These are phyloP conservation scores for Cyclotella cryptica DNA, from an alignment of 108 stramenopile genomes.

Conservation along the genomic window DNA sequence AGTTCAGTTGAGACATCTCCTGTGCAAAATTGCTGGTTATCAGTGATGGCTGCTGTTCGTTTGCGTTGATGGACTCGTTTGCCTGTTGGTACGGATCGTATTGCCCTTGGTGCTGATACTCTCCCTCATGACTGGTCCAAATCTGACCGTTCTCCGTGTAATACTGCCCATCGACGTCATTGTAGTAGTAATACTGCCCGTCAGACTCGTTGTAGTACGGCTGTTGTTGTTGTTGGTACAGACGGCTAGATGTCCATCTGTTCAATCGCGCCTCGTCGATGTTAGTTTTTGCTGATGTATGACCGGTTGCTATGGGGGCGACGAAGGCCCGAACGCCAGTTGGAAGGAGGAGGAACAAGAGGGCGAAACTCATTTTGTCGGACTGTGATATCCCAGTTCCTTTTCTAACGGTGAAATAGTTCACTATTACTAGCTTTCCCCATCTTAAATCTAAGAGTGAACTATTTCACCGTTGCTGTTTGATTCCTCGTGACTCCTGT, in stretches of 20 bases:
- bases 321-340: neutral
- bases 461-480: too few relatives aligned
- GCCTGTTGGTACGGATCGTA: constrained; percentile 5
- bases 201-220: constrained; percentile 19
- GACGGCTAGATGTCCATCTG: neutral
- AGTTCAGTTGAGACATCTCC: constrained; percentile 30
- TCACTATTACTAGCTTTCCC: too few relatives aligned
- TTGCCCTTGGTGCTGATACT: constrained; percentile 9
- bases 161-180: constrained; percentile 7
- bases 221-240: constrained; percentile 6
- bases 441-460: too few relatives aligned
- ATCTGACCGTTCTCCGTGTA: constrained; percentile 6
- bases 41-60: constrained; percentile 8
- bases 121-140: neutral
- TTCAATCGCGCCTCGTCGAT: neutral
- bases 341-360: neutral
- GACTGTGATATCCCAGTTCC: too few relatives aligned
- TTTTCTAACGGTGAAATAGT: too few relatives aligned
- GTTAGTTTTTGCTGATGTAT: neutral
- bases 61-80: neutral
- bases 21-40: constrained; percentile 32
- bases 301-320: neutral
- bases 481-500: too few relatives aligned
- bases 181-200: constrained; percentile 15
- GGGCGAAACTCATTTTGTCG: too few relatives aligned